Percentiles rank a stretch among this genome's conserved stretches.
Evolutionary conservation across 2,329 filamentous ascomycete species (phyloP).

Genomic region (Cyclaneusma minus): DNA sequence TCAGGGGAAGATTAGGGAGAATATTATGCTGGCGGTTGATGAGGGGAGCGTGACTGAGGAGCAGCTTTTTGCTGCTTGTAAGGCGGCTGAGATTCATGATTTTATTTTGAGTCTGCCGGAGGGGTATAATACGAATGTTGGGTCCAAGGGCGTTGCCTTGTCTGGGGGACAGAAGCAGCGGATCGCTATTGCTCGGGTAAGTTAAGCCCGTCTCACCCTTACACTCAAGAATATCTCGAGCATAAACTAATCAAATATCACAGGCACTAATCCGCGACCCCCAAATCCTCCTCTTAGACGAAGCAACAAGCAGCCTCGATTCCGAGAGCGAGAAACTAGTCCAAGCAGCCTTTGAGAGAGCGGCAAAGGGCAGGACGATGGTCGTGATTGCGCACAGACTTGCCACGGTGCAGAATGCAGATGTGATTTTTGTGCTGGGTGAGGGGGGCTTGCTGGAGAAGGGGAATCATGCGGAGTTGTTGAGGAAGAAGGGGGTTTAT

Average conservation of each 20-base stretch:
- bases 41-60: conserved; percentile 21
- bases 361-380: conserved; percentile 44
- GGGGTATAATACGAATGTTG: conserved; percentile 30
- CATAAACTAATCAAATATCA: no score
- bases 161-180: conserved; percentile 40
- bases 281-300: conserved; percentile 37
- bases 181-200: conserved; percentile 35
- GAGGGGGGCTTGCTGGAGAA: conserved; percentile 37
- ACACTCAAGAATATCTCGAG: no score
- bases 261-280: conserved; percentile 37
- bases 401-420: conserved; percentile 63
- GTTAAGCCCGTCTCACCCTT: no score
- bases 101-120: conserved; percentile 36
- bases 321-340: conserved; percentile 40
- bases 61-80: conserved; percentile 28
- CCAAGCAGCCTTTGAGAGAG: conserved; percentile 51
- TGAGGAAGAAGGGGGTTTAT: conserved; percentile 22
- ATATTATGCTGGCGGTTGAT: conserved; percentile 48
- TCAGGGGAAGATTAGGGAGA: conserved; percentile 51
- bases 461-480: conserved; percentile 34
- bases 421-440: conserved; percentile 67
- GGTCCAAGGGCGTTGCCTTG: conserved; percentile 28
- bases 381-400: conserved; percentile 66
- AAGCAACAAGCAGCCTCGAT: conserved; percentile 41
- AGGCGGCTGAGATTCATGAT: conserved; percentile 34